Base-by-base conservation (phyloP, 495 filamentous ascomycete species). In the Glarea lozoyensis region DNA sequence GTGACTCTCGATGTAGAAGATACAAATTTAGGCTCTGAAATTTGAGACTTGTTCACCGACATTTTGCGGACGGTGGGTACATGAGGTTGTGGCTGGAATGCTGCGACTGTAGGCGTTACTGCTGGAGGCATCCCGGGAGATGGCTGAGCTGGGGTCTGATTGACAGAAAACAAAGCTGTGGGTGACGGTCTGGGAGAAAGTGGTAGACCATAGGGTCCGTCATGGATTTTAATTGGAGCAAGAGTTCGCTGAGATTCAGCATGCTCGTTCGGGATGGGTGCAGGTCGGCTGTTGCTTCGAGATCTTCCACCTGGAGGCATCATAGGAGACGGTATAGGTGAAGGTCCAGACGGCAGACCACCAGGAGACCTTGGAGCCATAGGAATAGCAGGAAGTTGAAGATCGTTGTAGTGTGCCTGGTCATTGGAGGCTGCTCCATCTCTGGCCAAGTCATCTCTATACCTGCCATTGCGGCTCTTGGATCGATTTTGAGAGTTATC, bases 1-100 rank as follows among this genome's bases (percentile, higher is more conserved):
- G 79, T 76, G 12, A 92, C 73, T 32, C 79, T 80, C 9, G 81
- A 87, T 7, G 86, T 92, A 16, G 72, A 76, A 24, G 76, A 84
- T n/a, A 90, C 60, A 43, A 94, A 82, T 0, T 73, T 84, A 0
- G 88, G 88, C 49, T 92, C 88, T 2, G 86, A 90, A 29, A 95
- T 93, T 20, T 82, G 76, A 24, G 71, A 65, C 54, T 90, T 88
- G 52, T 77, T 80, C 36, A 92, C 66, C 0, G 73, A 66, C 27
- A 76, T 76, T 66, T 87, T 92, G 21, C 21, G 60, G 40, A 22
- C 48, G 38, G 9, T 53, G 25, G 21, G 58, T 24, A 33, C 50
- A 36, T 16, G 49, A 29, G 10, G 49, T 39, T 46, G 53, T 48
- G 25, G 49, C 7, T 59, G 56, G 21, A 49, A 53, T 20, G 51